Evolutionary conservation across 768 basidiomycete genomes (phyloP).

Genomic region (Rhizopogon vinicolor): DNA sequence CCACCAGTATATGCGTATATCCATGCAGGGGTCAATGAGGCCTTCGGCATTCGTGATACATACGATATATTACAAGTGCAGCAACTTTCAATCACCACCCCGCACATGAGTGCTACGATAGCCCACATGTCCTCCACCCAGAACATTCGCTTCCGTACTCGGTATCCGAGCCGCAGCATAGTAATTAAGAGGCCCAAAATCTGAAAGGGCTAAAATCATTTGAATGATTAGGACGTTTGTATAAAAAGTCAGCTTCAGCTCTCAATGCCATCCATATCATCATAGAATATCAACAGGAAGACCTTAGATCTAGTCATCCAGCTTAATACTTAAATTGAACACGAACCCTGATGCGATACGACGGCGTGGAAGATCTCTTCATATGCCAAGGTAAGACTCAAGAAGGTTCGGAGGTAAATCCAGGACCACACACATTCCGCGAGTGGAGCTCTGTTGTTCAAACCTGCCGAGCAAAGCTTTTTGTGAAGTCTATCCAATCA

Average conservation of each 20-base stretch:
- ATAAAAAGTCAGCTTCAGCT: background rate
- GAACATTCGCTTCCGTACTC: conserved; percentile 9
- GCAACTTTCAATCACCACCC: background rate
- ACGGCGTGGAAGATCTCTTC: background rate
- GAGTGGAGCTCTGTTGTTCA: no score
- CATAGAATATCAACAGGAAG: background rate
- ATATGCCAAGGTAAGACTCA: background rate
- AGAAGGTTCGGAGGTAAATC: background rate
- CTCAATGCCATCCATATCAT: background rate
- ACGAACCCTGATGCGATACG: background rate
- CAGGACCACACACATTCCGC: no score
- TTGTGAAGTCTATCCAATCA: no score
- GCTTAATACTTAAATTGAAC: background rate
- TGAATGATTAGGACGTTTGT: background rate
- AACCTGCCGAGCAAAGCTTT: no score
- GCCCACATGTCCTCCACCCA: conserved; percentile 22
- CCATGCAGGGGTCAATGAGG: conserved; percentile 5
- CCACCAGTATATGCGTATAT: background rate
- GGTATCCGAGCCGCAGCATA: conserved; percentile 17
- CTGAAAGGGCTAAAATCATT: conserved; percentile 4
- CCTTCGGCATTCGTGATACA: background rate
- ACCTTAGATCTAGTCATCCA: background rate
- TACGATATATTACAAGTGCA: background rate
- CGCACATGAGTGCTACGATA: conserved; percentile 9
- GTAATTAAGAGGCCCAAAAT: conserved; percentile 6